Percentiles rank a stretch among this genome's conserved stretches.
These are phyloP conservation scores for Hericium erinaceus DNA, from an alignment of 768 basidiomycete species.

Conservation along the genomic window DNA sequence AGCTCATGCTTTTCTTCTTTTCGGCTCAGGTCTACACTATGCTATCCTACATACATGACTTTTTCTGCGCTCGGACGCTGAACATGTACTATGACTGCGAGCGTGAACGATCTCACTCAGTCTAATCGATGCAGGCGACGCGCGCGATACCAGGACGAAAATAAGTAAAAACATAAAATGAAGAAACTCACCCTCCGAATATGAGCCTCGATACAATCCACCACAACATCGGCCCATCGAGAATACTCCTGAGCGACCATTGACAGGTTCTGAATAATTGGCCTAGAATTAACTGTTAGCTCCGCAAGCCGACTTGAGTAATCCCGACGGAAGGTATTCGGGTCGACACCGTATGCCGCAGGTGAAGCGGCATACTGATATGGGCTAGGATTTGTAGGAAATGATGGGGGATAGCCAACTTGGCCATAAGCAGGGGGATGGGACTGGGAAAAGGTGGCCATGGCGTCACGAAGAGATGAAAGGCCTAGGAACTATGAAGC, in stretches of 20 bases:
- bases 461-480: constrained; percentile 21
- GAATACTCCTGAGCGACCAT: constrained; percentile 85
- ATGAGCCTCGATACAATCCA: constrained; percentile 74
- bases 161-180: constrained; percentile 9
- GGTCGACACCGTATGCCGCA: constrained; percentile 46
- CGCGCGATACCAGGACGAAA: background rate
- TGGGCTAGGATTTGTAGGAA: constrained; percentile 35
- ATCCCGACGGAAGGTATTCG: constrained; percentile 70
- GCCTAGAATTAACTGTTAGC: constrained; percentile 90
- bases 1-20: constrained; percentile 3
- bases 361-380: constrained; percentile 32
- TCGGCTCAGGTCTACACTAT: constrained; percentile 7
- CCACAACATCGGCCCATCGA: constrained; percentile 70
- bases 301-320: constrained; percentile 63
- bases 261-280: constrained; percentile 87
- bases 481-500: constrained; percentile 5
- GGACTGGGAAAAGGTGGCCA: constrained; percentile 52
- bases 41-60: constrained; percentile 6
- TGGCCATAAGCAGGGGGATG: constrained; percentile 40
- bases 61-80: background rate
- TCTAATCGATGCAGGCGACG: no score
- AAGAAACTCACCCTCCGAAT: constrained; percentile 75
- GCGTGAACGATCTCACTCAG: background rate
- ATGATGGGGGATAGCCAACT: constrained; percentile 13
- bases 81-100: background rate